Evolutionary conservation across 2,329 filamentous ascomycete species (phyloP), one percentile per base, ranked within the genome.

Genomic region (Aureobasidium vineae): DNA sequence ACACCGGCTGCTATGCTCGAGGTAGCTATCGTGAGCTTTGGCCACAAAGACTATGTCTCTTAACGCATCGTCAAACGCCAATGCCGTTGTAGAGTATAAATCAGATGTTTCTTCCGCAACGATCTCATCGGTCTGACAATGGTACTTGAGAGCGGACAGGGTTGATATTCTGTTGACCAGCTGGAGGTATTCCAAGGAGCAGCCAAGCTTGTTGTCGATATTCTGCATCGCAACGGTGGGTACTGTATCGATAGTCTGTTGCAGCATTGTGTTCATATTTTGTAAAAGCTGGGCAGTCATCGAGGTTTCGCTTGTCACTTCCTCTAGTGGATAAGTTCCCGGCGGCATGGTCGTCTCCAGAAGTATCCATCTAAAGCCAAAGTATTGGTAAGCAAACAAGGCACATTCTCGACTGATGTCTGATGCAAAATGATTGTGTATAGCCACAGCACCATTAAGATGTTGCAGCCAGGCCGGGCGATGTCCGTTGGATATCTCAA

Each of bases 291-390:
- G 59, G 21, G n/a, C 19, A 11, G 59, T 63, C 59, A 63, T 38
- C 1, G 59, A 49, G 7, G 28, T 36, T 11, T 40, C 59, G 36
- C n/a, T 41, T 19, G 45, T 40, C 7, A 63, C 59, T 33, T 49
- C 43, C n/a, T 63, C 45, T 13, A 36, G 28, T 19, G 59, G 41
- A n/a, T 63, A 63, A 13, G 43, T 63, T n/a, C 59, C 59, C 38
- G 59, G 59, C 19, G 59, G 59, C 59, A 63, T 63, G 6, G 59
- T 63, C 21, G 59, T 63, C 16, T 63, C 59, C 11, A 63, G 21
- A 4, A 63, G 31, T 23, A 63, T 63, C 59, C 59, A 63, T 26
- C 59, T 36, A 11, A 36, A 63, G 45, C 41, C 33, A 23, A 63
- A 63, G 31, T 63, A 63, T 50, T 43, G 59, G 21, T 49, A 50